phyloP scores from a whole-genome alignment of 2,329 filamentous ascomycete species.

The Beauveria medogensis region DNA sequence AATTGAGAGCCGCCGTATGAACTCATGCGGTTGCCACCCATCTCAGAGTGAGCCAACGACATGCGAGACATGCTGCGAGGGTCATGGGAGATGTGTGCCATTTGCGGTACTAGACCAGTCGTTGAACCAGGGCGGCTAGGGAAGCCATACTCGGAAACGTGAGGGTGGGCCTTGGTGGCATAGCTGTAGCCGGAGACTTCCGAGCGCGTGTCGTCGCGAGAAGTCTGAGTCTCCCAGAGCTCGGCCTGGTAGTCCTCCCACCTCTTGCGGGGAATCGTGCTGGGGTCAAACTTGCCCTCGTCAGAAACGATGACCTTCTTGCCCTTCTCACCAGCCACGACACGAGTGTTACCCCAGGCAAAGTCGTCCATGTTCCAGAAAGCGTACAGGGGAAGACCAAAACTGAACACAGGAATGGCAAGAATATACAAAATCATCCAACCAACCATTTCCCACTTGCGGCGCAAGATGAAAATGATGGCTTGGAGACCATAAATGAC shows the following conservation, averaged over 20 bases:
- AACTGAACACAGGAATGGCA: constrained; percentile 85
- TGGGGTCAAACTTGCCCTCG: constrained; percentile 95
- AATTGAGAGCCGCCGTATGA: constrained; percentile 53
- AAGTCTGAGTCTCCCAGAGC: constrained; percentile 88
- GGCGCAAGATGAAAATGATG: constrained; percentile 90
- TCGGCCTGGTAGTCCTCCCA: constrained; percentile 99
- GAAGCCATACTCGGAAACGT: constrained; percentile 63
- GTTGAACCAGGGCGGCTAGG: constrained; percentile 50
- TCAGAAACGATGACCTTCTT: constrained; percentile 90
- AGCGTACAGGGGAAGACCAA: constrained; percentile 81
- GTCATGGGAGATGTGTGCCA: constrained; percentile 46
- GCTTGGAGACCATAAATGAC: constrained; percentile 97
- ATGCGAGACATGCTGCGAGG: constrained; percentile 53
- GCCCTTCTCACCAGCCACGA: constrained; percentile 89
- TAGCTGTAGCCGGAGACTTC: constrained; percentile 93
- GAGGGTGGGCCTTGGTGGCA: constrained; percentile 69
- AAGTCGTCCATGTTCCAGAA: constrained; percentile 99
- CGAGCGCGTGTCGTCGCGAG: constrained; percentile 73
- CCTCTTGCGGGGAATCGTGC: constrained; percentile 89
- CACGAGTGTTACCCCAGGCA: constrained; percentile 97
- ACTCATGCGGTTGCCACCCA: constrained; percentile 50
- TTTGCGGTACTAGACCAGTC: constrained; percentile 34
- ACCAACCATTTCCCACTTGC: constrained; percentile 99
- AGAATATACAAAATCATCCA: constrained; percentile 97
- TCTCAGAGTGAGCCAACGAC: constrained; percentile 72